Evolutionary conservation across 805 yeast species (phyloP).

Genomic region (Myxozyma nipponensis): DNA sequence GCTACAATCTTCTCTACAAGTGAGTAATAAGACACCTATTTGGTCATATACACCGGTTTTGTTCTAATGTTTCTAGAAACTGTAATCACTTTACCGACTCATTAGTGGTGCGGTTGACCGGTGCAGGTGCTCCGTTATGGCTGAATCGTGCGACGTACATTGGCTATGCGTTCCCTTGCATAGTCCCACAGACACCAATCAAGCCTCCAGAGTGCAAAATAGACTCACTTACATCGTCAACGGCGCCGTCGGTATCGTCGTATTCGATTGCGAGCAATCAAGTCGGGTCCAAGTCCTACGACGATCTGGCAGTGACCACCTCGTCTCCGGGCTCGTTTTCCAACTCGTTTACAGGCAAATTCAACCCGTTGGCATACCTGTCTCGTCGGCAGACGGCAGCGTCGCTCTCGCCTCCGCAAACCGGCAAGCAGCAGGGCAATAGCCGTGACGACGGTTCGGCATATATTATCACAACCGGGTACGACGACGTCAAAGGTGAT

Average conservation of each 20-base stretch:
- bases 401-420: background rate
- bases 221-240: background rate
- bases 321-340: background rate
- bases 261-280: background rate
- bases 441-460: background rate
- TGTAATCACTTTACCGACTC: conserved; percentile 26
- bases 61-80: conserved; percentile 3
- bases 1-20: conserved; percentile 25
- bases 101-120: conserved; percentile 16
- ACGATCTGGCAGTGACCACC: background rate
- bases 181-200: conserved; percentile 20
- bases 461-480: background rate
- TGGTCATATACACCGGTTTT: background rate
- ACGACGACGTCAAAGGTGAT: background rate
- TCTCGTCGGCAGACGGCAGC: background rate
- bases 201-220: conserved; percentile 19
- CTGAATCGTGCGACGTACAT: conserved; percentile 22
- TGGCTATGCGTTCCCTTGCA: conserved; percentile 23
- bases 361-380: background rate
- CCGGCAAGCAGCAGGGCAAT: background rate
- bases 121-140: conserved; percentile 22
- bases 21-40: no score
- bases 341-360: no score
- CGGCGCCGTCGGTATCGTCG: background rate
- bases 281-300: background rate